Base-by-base conservation (phyloP, 345 rosid genomes). In the Aquilaria malaccensis region DNA sequence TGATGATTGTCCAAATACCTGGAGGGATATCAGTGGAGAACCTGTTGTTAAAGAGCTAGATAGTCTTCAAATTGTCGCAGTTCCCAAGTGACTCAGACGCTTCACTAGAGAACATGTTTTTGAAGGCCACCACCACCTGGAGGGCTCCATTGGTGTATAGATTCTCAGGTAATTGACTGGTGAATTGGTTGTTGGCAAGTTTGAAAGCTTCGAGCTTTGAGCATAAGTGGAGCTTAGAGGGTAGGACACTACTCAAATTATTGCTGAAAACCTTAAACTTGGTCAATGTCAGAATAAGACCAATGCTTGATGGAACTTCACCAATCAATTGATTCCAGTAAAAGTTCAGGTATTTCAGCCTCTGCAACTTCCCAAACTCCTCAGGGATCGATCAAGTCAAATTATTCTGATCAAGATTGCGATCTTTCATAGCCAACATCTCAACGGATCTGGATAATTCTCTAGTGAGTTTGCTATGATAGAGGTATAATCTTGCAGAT, bases 11-110 rank as follows among this genome's bases (percentile, higher is more conserved):
- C 99, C 99, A 94, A 49, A 94, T 60, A 11, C 84, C 78, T 0
- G 68, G 45, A 56, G 99, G 99, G 68, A 94, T 67, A 69, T 83
- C 83, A 11, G 97, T 95, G 3, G 87, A 84, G 76, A 94, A 86
- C 29, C 54, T 66, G 83, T 94, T 94, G 63, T 70, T 61, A 43
- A 77, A 77, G 58, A 94, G 84, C 76, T 84, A 86, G 77, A 90
- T 60, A 0, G 90, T 73, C 37, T 57, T 68, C 75, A 94, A 71
- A 45, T 76, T 60, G 1, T 43, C 31, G 65, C 99, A 90, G 32
- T 73, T 74, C 41, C 83, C 96, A 22, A 90, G 90, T 9, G 89
- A 84, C 51, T 65, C 64, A 0, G 96, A 92, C 41, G 90, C 64
- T 66, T 64, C 67, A 41, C 97, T 97, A 6, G 67, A 81, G 45